Conservation (phyloP, 2,329 filamentous ascomycete species). For the Scytalidium sp. region DNA sequence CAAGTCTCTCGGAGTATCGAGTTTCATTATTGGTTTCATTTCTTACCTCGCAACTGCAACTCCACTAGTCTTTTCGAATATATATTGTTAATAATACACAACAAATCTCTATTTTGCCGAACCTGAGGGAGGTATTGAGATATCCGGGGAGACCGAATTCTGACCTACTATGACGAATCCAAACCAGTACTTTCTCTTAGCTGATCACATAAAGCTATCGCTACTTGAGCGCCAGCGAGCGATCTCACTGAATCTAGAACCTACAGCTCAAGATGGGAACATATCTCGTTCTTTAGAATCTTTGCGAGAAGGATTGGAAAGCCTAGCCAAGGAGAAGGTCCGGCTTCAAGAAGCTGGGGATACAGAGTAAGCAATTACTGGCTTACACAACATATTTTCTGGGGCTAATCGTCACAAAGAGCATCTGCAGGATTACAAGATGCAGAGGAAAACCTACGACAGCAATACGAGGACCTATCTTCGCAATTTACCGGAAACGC, state of each 20-base stretch:
- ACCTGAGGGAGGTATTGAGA: neutral
- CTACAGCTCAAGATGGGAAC: slow-evolving; percentile 73
- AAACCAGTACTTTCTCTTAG: slow-evolving; percentile 84
- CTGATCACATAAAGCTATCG: slow-evolving; percentile 95
- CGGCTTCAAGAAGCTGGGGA: slow-evolving; percentile 63
- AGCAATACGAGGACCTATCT: slow-evolving; percentile 73
- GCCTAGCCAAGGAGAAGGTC: slow-evolving; percentile 61
- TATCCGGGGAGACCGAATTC: neutral
- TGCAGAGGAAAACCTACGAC: slow-evolving; percentile 64
- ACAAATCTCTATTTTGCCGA: neutral
- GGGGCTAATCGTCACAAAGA: slow-evolving; percentile 12
- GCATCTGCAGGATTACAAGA: slow-evolving; percentile 52
- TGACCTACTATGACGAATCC: slow-evolving; percentile 49
- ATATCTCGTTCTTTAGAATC: slow-evolving; percentile 87
- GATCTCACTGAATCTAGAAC: slow-evolving; percentile 73
- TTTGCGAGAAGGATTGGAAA: slow-evolving; percentile 74
- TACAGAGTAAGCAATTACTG: slow-evolving; percentile 50
- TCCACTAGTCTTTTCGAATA: neutral
- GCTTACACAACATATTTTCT: slow-evolving; percentile 3
- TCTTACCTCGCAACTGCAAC: neutral
- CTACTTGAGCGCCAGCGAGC: slow-evolving; percentile 89
- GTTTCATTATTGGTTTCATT: neutral
- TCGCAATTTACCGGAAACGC: slow-evolving; percentile 74
- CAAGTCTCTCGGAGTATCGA: neutral
- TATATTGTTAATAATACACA: neutral